Base-by-base conservation (phyloP, 2,329 filamentous ascomycete genomes). In the Stemphylium lycopersici region DNA sequence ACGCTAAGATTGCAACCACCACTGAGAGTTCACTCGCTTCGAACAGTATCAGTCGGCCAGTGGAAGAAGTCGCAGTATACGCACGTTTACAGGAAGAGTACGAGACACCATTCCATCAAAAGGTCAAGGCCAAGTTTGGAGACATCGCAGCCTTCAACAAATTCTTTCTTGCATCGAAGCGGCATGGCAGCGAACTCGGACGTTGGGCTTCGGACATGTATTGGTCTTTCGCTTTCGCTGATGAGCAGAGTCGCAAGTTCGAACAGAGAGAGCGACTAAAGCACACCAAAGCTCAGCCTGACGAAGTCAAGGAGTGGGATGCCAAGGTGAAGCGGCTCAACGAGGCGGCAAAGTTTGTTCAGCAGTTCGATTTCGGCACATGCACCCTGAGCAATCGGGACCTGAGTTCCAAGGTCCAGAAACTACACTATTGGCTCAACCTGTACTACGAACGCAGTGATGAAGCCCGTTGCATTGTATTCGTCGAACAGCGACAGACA, bases 171-270 rank as follows among this genome's bases (percentile, higher is more conserved):
- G 88, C 84, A 58, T 81, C 90, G 1, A 80, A 79, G 24, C 76
- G 82, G 7, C 84, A 87, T 2, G 85, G 84, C 1, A 82, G 84
- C 2, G 82, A 89, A 37, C 80, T 98, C 3, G 95, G 95, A 0
- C 76, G 82, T 2, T 98, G 95, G 93, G 90, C 90, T 62, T 87
- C 91, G 0, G 92, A 99, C 69, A 81, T 86, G 45, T 87, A 91
- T 52, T 96, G 92, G 92, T 80, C 83, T 48, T 82, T 91, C 29
- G 83, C 85, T 11, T 79, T 96, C 18, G 81, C 82, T 0, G 84
- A 90, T 5, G 79, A 85, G 3, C 84, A 88, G 53, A 76, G 84
- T 0, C 78, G 79, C 3, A 89, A 85, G 58, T 77, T 91, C 2
- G 83, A 89, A 43, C 80, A 83, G 51, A 78, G 81, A 53, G 81